phyloP scores from a whole-genome alignment of 2,329 filamentous ascomycete genomes.

The Stagonosporopsis rhizophila region DNA sequence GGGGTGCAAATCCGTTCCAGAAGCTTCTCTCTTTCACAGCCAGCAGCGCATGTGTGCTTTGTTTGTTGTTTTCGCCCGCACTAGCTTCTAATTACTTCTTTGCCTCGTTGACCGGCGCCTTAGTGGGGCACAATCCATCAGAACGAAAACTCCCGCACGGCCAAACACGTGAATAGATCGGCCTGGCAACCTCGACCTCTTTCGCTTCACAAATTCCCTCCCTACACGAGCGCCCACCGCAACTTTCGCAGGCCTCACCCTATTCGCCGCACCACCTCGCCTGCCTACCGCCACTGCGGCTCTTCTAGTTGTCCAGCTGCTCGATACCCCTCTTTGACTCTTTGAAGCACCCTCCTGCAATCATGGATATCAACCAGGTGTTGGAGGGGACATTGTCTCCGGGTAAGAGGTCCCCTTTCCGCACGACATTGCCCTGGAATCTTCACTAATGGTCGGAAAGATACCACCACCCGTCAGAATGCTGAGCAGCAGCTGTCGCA shows the following conservation, averaged over 20 bases:
- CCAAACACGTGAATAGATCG: constrained; percentile 37
- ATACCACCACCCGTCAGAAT: constrained; percentile 85
- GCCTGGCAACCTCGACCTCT: constrained; percentile 46
- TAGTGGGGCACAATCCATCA: constrained; percentile 43
- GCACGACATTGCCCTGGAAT: constrained; percentile 30
- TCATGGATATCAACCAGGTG: constrained; percentile 98
- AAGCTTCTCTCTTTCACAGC: constrained; percentile 10
- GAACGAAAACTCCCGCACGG: constrained; percentile 47
- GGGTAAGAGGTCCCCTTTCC: constrained; percentile 65
- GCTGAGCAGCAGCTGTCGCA: constrained; percentile 94
- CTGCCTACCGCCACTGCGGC: constrained; percentile 28
- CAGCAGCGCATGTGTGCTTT: constrained; percentile 12
- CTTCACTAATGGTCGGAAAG: constrained; percentile 60
- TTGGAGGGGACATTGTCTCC: constrained; percentile 95
- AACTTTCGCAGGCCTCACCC: constrained; percentile 34
- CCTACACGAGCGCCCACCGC: constrained; percentile 44
- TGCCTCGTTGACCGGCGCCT: constrained; percentile 24
- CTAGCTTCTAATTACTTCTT: constrained; percentile 18
- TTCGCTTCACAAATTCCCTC: constrained; percentile 49
- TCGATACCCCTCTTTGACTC: constrained; percentile 35
- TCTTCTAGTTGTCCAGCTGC: constrained; percentile 22
- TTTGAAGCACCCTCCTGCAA: constrained; percentile 52
- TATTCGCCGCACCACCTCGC: constrained; percentile 29
- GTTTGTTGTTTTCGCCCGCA: constrained; percentile 24
- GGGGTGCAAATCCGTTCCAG: constrained; percentile 11